Conservation (phyloP, 2,329 filamentous ascomycete species). For the Neonectria hederae region DNA sequence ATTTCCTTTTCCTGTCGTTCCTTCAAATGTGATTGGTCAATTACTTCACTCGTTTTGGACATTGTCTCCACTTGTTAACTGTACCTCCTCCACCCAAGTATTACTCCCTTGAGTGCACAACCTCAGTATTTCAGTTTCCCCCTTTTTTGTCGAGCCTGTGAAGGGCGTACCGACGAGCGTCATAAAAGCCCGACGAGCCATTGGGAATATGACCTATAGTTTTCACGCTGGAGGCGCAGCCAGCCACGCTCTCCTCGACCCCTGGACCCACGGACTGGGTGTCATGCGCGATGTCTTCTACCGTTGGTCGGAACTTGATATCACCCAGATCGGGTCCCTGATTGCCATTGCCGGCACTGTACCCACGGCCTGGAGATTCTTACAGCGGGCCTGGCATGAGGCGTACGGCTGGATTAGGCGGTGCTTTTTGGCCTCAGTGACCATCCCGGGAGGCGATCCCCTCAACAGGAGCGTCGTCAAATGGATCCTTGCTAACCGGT, state of each 20-base stretch:
- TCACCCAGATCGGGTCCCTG: constrained; percentile 56
- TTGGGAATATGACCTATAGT: constrained; percentile 31
- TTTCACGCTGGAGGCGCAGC: constrained; percentile 36
- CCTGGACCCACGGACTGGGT: constrained; percentile 46
- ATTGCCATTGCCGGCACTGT: constrained; percentile 55
- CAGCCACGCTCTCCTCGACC: constrained; percentile 37
- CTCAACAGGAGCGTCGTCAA: constrained; percentile 56
- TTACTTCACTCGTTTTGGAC: constrained; percentile 3
- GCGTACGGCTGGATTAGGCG: constrained; percentile 52
- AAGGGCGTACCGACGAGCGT: background rate
- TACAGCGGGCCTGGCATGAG: constrained; percentile 50
- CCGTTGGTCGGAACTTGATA: constrained; percentile 56
- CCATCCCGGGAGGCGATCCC: constrained; percentile 54
- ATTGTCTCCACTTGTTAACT: background rate
- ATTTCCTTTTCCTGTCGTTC: constrained; percentile 28
- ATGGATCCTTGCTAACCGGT: constrained; percentile 55
- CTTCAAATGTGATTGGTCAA: constrained; percentile 32
- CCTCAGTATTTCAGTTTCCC: background rate
- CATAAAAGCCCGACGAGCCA: background rate
- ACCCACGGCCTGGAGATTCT: constrained; percentile 51
- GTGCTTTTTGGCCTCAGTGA: constrained; percentile 56
- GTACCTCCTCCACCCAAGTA: background rate
- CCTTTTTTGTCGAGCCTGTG: background rate
- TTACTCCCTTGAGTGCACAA: background rate
- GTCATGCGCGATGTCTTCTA: constrained; percentile 50